Conservation (phyloP, 306 rosid genomes). For the Malus fusca region DNA sequence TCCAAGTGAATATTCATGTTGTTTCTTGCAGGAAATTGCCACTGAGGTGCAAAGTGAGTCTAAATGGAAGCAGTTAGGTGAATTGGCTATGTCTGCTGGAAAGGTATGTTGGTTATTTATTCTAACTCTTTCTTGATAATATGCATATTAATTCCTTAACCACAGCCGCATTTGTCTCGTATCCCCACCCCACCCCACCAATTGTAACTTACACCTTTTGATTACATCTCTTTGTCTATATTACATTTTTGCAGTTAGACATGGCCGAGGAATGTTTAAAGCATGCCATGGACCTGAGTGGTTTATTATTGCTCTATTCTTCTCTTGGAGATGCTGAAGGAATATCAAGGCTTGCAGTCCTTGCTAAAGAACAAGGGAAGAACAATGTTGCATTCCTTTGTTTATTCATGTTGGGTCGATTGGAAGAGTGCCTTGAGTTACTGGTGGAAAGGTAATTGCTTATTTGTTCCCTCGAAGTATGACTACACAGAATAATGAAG, state of each 20-base stretch:
- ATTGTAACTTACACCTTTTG: background rate
- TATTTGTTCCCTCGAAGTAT: slow-evolving; percentile 2
- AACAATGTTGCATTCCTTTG: slow-evolving; percentile 96
- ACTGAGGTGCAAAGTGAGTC: slow-evolving; percentile 79
- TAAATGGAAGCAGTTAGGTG: slow-evolving; percentile 99
- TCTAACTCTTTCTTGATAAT: background rate
- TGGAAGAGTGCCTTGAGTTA: slow-evolving; percentile 94
- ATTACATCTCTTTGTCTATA: background rate
- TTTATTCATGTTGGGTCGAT: slow-evolving; percentile 88
- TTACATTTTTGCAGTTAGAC: slow-evolving; percentile 68
- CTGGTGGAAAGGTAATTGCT: slow-evolving; percentile 76
- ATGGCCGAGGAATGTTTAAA: slow-evolving; percentile 96
- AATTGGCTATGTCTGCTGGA: slow-evolving; percentile 92
- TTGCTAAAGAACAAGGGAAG: slow-evolving; percentile 98
- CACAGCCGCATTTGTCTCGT: background rate
- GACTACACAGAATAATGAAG: background rate
- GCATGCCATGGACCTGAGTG: slow-evolving; percentile 94
- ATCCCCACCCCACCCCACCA: background rate
- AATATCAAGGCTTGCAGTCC: slow-evolving; percentile 69
- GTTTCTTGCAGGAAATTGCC: slow-evolving; percentile 62
- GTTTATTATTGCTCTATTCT: slow-evolving; percentile 91
- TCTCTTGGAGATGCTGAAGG: slow-evolving; percentile 98
- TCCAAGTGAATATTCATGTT: slow-evolving; percentile 10
- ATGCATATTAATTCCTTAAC: background rate
- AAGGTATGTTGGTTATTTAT: slow-evolving; percentile 36